phyloP scores from a whole-genome alignment of 2,329 filamentous ascomycete genomes.

The Cercospora sesami region DNA sequence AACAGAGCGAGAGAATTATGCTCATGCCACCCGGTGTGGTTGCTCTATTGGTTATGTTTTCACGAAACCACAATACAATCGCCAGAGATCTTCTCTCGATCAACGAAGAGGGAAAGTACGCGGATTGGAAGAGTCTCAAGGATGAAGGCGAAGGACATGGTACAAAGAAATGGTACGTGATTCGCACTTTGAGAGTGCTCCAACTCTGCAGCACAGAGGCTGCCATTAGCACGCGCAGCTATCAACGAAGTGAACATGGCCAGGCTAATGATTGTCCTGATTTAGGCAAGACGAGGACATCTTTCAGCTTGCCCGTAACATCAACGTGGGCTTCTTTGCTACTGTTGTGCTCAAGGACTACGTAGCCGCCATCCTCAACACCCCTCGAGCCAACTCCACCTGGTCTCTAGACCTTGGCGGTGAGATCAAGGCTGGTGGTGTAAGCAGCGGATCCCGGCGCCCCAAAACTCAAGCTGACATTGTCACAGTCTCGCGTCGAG shows the following conservation, averaged over 20 bases:
- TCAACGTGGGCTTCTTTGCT: conserved; percentile 52
- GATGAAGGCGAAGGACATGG: conserved; percentile 33
- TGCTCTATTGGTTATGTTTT: conserved; percentile 47
- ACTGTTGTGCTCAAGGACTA: conserved; percentile 50
- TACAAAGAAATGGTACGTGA: conserved; percentile 41
- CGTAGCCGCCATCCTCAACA: conserved; percentile 50
- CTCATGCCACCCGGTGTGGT: conserved; percentile 52
- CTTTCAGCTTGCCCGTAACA: conserved; percentile 50
- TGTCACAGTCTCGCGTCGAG: conserved; percentile 38
- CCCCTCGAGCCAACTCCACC: conserved; percentile 47
- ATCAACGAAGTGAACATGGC: not conserved
- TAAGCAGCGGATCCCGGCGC: conserved; percentile 11
- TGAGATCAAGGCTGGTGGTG: conserved; percentile 47
- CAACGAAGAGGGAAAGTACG: conserved; percentile 49
- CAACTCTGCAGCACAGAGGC: not conserved
- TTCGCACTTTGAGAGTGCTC: not conserved
- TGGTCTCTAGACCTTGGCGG: conserved; percentile 50
- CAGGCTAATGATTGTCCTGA: not conserved
- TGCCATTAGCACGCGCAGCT: not conserved
- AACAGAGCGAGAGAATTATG: conserved; percentile 47
- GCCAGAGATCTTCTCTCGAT: conserved; percentile 44
- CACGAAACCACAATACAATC: conserved; percentile 50
- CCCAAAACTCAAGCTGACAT: not conserved
- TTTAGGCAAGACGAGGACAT: conserved; percentile 50
- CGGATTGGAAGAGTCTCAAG: conserved; percentile 43